These are phyloP conservation scores for Berkeleyomyces rouxiae DNA, from an alignment of 2,329 filamentous ascomycete species.

Conservation along the genomic window DNA sequence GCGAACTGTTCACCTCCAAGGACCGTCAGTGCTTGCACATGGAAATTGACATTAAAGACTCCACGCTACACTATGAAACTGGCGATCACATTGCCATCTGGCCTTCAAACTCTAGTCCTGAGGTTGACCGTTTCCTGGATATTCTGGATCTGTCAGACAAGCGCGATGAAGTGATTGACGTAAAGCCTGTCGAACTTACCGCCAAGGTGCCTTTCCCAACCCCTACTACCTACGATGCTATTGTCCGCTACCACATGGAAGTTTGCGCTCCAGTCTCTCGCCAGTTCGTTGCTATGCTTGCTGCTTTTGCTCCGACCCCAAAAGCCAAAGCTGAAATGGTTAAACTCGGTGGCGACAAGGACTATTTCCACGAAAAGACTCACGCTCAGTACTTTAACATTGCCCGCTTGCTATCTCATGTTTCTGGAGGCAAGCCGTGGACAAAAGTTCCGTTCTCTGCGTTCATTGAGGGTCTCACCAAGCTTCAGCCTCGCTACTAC, in stretches of 20 bases:
- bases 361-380: conserved; percentile 83
- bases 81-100: conserved; percentile 95
- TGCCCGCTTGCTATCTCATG: conserved; percentile 59
- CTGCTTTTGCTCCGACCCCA: conserved; percentile 79
- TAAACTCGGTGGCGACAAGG: conserved; percentile 80
- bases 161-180: conserved; percentile 63
- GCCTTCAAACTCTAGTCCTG: conserved; percentile 86
- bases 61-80: conserved; percentile 84
- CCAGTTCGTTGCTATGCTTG: conserved; percentile 77
- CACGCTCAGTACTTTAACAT: conserved; percentile 75
- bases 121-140: conserved; percentile 78
- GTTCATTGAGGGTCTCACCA: conserved; percentile 82
- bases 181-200: conserved; percentile 86
- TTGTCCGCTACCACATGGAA: conserved; percentile 89
- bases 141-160: conserved; percentile 62
- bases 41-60: conserved; percentile 81
- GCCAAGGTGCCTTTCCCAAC: conserved; percentile 96
- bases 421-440: conserved; percentile 63
- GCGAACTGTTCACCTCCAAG: conserved; percentile 75
- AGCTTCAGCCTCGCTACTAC: conserved; percentile 96
- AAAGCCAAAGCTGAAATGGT: conserved; percentile 72
- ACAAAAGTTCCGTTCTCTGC: conserved; percentile 78
- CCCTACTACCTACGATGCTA: conserved; percentile 89
- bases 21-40: conserved; percentile 92
- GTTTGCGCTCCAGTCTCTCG: conserved; percentile 90